Percentiles rank a stretch among this genome's conserved stretches.
Evolutionary conservation across 306 rosid species (phyloP).

Genomic region (Cucurbita ficifolia): DNA sequence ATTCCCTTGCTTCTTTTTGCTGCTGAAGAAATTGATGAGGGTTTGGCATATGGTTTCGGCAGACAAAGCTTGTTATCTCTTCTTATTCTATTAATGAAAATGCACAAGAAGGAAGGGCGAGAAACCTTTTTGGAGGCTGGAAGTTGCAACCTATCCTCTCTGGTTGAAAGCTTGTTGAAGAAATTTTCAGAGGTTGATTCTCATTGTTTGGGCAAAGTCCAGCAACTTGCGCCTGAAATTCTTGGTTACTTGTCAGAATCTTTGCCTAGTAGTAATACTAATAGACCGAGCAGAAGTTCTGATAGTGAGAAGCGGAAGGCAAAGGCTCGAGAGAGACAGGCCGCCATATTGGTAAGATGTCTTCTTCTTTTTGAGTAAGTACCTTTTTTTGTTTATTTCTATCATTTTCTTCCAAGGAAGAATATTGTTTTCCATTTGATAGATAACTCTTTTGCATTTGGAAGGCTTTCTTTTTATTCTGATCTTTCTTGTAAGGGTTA

Average conservation of each 20-base stretch:
- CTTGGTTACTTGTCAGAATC: slow-evolving; percentile 31
- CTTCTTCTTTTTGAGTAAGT: neutral
- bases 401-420: neutral
- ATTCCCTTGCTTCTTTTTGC: slow-evolving; percentile 59
- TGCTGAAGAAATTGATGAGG: slow-evolving; percentile 36
- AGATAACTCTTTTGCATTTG: neutral
- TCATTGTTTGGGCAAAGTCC: slow-evolving; percentile 52
- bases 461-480: neutral
- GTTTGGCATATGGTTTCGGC: slow-evolving; percentile 35
- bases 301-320: slow-evolving; percentile 86
- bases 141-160: slow-evolving; percentile 45
- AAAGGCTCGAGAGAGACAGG: slow-evolving; percentile 93
- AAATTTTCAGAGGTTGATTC: slow-evolving; percentile 68
- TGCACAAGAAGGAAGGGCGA: slow-evolving; percentile 37
- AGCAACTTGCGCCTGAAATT: slow-evolving; percentile 66
- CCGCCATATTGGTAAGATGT: slow-evolving; percentile 60
- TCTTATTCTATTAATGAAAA: slow-evolving; percentile 65
- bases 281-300: slow-evolving; percentile 27
- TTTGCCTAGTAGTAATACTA: slow-evolving; percentile 27
- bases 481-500: neutral
- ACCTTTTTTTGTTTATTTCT: neutral
- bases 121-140: slow-evolving; percentile 48
- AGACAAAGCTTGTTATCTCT: slow-evolving; percentile 76
- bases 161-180: slow-evolving; percentile 63
- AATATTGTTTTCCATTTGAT: neutral